phyloP scores from a whole-genome alignment of 2,329 filamentous ascomycete species.

The Tolypocladium amazonense region DNA sequence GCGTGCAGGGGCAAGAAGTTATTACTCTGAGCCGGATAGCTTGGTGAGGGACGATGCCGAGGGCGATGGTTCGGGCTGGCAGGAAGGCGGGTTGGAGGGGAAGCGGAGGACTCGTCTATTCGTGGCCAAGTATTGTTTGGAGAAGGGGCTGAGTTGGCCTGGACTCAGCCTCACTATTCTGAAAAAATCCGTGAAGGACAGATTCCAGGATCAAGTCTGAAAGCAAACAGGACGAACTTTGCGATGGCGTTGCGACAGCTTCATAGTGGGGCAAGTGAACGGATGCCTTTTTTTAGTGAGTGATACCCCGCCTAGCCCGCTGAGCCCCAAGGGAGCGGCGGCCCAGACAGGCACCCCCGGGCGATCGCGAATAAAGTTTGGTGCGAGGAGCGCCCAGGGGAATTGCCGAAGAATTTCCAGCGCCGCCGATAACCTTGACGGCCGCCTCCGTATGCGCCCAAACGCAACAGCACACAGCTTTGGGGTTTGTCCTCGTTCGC shows the following conservation, averaged over 20 bases:
- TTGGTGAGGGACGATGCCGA: neutral
- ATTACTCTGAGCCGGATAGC: slow-evolving; percentile 3
- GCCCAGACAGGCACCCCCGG: neutral
- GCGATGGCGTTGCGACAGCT: too few species aligned
- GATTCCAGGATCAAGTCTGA: neutral
- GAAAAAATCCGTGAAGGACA: neutral
- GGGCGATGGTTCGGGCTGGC: neutral
- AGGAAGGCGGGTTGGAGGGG: neutral
- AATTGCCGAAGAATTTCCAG: slow-evolving; percentile 10
- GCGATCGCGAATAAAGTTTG: neutral
- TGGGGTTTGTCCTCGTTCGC: slow-evolving; percentile 1
- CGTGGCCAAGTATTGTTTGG: neutral
- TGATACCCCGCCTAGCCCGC: too few species aligned
- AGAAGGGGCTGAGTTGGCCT: neutral
- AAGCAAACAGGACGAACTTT: neutral
- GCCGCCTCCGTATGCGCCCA: slow-evolving; percentile 8
- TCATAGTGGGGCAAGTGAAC: too few species aligned
- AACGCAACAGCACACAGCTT: slow-evolving; percentile 1
- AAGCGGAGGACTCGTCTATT: neutral
- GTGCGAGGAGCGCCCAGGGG: neutral
- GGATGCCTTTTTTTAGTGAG: too few species aligned
- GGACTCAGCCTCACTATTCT: neutral
- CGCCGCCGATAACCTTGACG: slow-evolving; percentile 9
- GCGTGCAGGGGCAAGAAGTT: slow-evolving; percentile 1
- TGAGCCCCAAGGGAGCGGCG: neutral